These are phyloP conservation scores for Vitis labrusca DNA, from an alignment of 164 flowering plant genomes.

Conservation along the genomic window DNA sequence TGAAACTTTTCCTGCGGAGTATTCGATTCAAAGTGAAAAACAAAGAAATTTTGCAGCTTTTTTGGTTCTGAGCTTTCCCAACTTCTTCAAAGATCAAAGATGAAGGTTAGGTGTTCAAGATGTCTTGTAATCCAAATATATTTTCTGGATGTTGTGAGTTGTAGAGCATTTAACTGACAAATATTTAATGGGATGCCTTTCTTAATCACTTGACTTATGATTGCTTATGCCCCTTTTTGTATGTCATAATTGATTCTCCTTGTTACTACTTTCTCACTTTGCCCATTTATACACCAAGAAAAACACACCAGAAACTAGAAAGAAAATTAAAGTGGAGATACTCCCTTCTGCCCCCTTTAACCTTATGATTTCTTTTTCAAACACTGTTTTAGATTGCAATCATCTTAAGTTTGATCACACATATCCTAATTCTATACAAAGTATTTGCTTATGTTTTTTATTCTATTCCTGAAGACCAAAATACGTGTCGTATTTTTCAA, in stretches of 20 bases:
- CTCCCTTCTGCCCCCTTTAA: too few species aligned
- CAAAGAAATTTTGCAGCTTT: background rate
- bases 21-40: constrained; percentile 1
- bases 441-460: too few species aligned
- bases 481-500: too few species aligned
- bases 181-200: background rate
- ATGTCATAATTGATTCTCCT: background rate
- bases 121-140: background rate
- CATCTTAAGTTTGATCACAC: too few species aligned
- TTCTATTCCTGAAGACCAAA: too few species aligned
- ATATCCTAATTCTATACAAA: too few species aligned
- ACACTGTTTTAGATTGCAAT: too few species aligned
- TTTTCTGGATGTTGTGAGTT: background rate
- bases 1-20: too few species aligned
- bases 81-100: constrained; percentile 1
- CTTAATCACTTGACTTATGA: background rate
- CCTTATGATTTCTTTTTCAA: too few species aligned
- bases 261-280: too few species aligned
- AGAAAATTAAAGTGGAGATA: background rate
- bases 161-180: constrained; percentile 10
- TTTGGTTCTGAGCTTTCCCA: background rate
- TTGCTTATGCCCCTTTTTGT: background rate
- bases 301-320: background rate
- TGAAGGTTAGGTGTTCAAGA: background rate
- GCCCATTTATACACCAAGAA: background rate